Conservation (phyloP, 129 eudicot species). For the Pseudognaphalium luteoalbum region DNA sequence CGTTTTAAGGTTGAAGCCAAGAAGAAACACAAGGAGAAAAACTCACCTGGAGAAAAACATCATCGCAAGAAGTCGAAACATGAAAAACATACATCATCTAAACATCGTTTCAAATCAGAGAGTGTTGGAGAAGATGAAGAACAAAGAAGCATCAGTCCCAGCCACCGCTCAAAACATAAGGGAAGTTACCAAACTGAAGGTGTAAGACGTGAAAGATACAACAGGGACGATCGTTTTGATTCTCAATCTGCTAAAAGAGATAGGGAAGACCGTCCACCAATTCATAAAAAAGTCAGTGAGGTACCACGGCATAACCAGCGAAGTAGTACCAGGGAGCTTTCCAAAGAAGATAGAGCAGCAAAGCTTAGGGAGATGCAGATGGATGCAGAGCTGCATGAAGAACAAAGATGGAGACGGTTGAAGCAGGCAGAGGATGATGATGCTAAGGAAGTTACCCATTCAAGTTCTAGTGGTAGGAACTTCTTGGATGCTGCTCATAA, state of each 20-base stretch:
- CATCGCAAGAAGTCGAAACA: conserved; percentile 53
- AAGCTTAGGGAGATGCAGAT: conserved; percentile 80
- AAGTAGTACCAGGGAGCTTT: conserved; percentile 40
- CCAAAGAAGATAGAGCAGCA: conserved; percentile 87
- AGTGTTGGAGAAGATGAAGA: conserved; percentile 26
- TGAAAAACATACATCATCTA: conserved; percentile 51
- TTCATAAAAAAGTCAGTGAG: conserved; percentile 32
- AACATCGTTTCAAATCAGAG: conserved; percentile 43
- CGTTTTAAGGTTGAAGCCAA: conserved; percentile 62
- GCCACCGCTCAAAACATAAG: conserved; percentile 36
- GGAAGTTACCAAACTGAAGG: conserved; percentile 22
- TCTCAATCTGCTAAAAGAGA: conserved; percentile 27
- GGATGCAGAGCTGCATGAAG: conserved; percentile 92
- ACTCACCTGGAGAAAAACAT: conserved; percentile 43
- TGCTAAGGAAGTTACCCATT: conserved; percentile 61
- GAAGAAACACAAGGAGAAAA: conserved; percentile 62
- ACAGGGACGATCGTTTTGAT: conserved; percentile 16
- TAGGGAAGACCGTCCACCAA: conserved; percentile 35
- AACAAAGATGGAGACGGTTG: conserved; percentile 90
- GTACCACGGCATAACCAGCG: conserved; percentile 28
- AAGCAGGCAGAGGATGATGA: conserved; percentile 80
- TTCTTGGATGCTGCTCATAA: conserved; percentile 76
- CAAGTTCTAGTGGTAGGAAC: conserved; percentile 48
- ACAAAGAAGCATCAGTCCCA: conserved; percentile 28
- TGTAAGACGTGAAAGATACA: conserved; percentile 23